Conservation (phyloP, 2,329 filamentous ascomycete species). For the Ophiostoma angusticollis region DNA sequence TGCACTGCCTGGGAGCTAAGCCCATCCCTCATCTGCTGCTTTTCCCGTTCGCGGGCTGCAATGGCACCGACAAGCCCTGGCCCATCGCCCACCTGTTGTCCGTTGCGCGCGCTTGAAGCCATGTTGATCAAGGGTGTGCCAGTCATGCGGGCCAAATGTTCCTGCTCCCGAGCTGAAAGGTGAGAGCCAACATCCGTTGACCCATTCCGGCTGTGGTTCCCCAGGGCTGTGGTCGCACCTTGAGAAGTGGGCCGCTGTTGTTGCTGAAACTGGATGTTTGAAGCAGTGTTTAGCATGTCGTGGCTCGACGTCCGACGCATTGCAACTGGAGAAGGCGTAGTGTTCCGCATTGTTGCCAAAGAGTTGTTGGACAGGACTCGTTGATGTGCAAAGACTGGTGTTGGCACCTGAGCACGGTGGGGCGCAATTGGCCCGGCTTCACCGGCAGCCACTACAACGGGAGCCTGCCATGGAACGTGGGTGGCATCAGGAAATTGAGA, state of each 20-base stretch:
- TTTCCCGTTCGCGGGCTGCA: slow-evolving; percentile 67
- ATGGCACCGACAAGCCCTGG: slow-evolving; percentile 65
- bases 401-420: slow-evolving; percentile 50
- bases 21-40: slow-evolving; percentile 55
- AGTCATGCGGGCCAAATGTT: slow-evolving; percentile 73
- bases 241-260: slow-evolving; percentile 42
- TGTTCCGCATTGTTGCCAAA: slow-evolving; percentile 25
- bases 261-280: slow-evolving; percentile 28
- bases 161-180: slow-evolving; percentile 77
- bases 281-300: slow-evolving; percentile 23
- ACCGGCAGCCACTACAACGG: slow-evolving; percentile 36
- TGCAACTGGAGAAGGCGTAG: slow-evolving; percentile 31
- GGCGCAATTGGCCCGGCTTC: slow-evolving; percentile 47
- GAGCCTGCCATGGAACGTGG: slow-evolving; percentile 67
- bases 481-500: slow-evolving; percentile 18
- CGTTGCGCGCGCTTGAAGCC: slow-evolving; percentile 36
- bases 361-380: slow-evolving; percentile 43
- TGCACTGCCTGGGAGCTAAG: slow-evolving; percentile 59
- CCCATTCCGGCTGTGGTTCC: slow-evolving; percentile 15
- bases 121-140: slow-evolving; percentile 64
- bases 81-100: slow-evolving; percentile 38
- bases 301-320: slow-evolving; percentile 28
- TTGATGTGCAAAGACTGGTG: slow-evolving; percentile 46
- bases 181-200: slow-evolving; percentile 30
- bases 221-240: slow-evolving; percentile 39